A percentile compares a stretch with the other conserved stretches of the same genome.
These are phyloP conservation scores for Colletotrichum sidae DNA, from an alignment of 2,329 filamentous ascomycete genomes.

Conservation along the genomic window DNA sequence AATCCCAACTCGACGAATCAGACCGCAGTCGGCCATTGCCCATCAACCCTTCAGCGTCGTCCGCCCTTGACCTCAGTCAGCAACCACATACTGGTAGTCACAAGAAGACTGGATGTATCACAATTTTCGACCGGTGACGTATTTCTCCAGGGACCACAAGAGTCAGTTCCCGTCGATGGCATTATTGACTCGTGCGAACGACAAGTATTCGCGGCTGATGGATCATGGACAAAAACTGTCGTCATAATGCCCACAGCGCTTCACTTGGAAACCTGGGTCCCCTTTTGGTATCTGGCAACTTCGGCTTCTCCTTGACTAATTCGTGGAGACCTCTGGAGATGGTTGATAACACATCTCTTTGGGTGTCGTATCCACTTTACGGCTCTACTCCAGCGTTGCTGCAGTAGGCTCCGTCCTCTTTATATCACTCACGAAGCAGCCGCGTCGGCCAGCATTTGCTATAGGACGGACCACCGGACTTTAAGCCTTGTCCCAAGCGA, in stretches of 20 bases:
- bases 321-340: constrained; percentile 32
- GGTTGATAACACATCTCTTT: constrained; percentile 16
- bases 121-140: constrained; percentile 23
- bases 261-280: constrained; percentile 11
- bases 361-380: constrained; percentile 31
- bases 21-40: constrained; percentile 14
- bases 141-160: constrained; percentile 4
- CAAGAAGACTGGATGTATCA: constrained; percentile 5
- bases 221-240: constrained; percentile 26
- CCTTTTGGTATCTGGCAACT: constrained; percentile 21
- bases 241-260: constrained; percentile 37
- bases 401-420: constrained; percentile 30
- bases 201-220: constrained; percentile 20
- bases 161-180: constrained; percentile 21
- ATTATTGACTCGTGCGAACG: constrained; percentile 32
- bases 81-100: constrained; percentile 8
- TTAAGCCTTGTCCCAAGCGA: constrained; percentile 26
- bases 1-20: constrained; percentile 27
- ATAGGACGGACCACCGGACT: constrained; percentile 17
- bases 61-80: constrained; percentile 23
- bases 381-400: constrained; percentile 13
- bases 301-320: constrained; percentile 35
- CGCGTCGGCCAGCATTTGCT: constrained; percentile 17
- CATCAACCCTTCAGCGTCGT: not conserved
- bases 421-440: constrained; percentile 31